Base-by-base conservation (phyloP, 768 basidiomycete species). In the Albatrellus ellisii region DNA sequence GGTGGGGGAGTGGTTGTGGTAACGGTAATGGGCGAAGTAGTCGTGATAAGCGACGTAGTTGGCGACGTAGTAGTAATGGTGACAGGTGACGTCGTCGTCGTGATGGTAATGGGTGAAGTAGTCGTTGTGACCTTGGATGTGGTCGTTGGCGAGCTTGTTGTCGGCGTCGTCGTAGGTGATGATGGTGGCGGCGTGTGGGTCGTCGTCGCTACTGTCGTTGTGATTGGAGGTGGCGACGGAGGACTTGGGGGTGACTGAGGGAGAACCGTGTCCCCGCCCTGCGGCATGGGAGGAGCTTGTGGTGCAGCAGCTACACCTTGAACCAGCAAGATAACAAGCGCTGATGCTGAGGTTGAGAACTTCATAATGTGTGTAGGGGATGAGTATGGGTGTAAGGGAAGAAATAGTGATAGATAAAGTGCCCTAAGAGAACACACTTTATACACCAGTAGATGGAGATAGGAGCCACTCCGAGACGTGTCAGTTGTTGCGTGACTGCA, bases 291-390 rank as follows among this genome's bases (percentile, higher is more conserved):
- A 14, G 22, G 15, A 15, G 40, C 40, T 31, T 41, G 39, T 11
- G 45, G 39, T 22, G 54, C 53, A 20, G 52, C 53, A 33, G 50
- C 50, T 15, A 54, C 53, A 22, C 40, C 40, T 8, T 26, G 40
- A n/a, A 24, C 29, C 12, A 41, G 29, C 6, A 32, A 11, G 22
- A 57, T 32, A 40, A 55, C 54, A 21, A 53, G 34, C 21, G 42
- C 38, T 20, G 54, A 42, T 42, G 57, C 14, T 43, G 53, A 39
- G 29, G 50, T 36, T 42, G 54, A 38, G 50, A 48, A 51, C 42
- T 50, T 51, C 52, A 54, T 53, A 31, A 18, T 47, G n/a, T n/a
- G n/a, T n/a, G n/a, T n/a, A n/a, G n/a, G n/a, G n/a, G n/a, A n/a
- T n/a, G n/a, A n/a, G n/a, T n/a, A n/a, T n/a, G n/a, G 31, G 7